Base-by-base conservation (phyloP, 306 rosid genomes). In the Lablab purpureus region DNA sequence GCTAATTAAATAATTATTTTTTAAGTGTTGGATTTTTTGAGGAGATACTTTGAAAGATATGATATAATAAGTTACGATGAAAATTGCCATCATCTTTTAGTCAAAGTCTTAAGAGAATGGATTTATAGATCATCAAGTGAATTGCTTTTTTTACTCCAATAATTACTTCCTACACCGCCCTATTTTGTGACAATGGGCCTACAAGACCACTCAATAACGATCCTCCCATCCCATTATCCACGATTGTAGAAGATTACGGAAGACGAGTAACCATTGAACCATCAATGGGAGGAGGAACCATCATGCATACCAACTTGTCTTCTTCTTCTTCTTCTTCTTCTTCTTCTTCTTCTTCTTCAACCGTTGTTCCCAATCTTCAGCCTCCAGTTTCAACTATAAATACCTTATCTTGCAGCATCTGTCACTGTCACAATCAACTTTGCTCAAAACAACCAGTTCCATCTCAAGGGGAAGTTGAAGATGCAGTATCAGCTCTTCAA, bases 261-360 rank as follows among this genome's bases (percentile, higher is more conserved):
- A 34, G 46, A 63, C 34, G 69, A 63, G 46, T 7, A 63, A 32
- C 8, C 0, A 58, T 19, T 22, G 13, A 28, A 28, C 17, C 71
- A 68, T 63, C 77, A n/a, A 89, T 87, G 91, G 87, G 85, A 64
- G 89, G 89, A 64, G 91, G 93, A 81, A 70, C 75, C 67, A 30
- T 77, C 67, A 41, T 77, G 74, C 70, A 46, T 67, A 60, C 54
- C 55, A 81, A 64, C 1, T 51, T 56, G 1, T 52, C 13, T 58
- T 43, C 82, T 40, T 59, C 87, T 28, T 45, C 84, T 62, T 4
- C n/a, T n/a, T n/a, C n/a, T n/a, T n/a, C n/a, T n/a, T n/a, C n/a
- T n/a, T n/a, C 82, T 67, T 5, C 43, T 37, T 37, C 43, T 7
- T 37, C 43, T 37, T 37, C 43, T 37, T 8, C 43, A 37, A 37